Conservation (phyloP, 2,329 filamentous ascomycete genomes). For the Chaetothyriales sp. region DNA sequence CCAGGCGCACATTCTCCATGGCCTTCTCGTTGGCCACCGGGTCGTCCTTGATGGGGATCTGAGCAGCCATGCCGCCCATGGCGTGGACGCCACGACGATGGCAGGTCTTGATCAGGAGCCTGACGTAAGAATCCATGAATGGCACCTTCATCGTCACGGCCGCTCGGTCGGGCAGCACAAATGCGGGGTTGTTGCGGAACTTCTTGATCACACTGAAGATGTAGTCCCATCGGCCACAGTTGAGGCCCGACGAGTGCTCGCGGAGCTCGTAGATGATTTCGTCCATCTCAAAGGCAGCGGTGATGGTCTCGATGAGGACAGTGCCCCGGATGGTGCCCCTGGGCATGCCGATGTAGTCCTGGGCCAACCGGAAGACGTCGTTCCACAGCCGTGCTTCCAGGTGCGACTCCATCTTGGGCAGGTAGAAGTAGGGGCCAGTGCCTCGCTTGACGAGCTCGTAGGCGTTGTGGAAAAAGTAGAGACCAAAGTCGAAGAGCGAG, state of each 20-base stretch:
- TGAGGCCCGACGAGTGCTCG: constrained; percentile 88
- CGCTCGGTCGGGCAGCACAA: constrained; percentile 82
- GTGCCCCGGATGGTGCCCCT: constrained; percentile 89
- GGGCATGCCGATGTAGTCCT: constrained; percentile 81
- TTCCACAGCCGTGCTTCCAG: constrained; percentile 97
- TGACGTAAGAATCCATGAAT: constrained; percentile 97
- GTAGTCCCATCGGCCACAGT: constrained; percentile 99
- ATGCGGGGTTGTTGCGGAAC: constrained; percentile 87
- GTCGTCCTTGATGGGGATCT: constrained; percentile 97
- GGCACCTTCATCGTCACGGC: constrained; percentile 94
- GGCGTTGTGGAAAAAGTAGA: constrained; percentile 99
- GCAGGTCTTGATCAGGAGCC: constrained; percentile 95
- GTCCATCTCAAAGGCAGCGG: constrained; percentile 98
- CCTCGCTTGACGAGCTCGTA: constrained; percentile 73
- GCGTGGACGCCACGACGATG: constrained; percentile 94
- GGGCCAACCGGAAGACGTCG: constrained; percentile 87
- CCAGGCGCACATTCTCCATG: constrained; percentile 82
- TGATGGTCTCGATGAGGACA: constrained; percentile 93
- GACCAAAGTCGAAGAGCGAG: constrained; percentile 87
- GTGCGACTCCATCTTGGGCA: constrained; percentile 96
- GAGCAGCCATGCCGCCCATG: constrained; percentile 96
- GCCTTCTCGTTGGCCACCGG: constrained; percentile 79
- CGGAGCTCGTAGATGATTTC: constrained; percentile 99
- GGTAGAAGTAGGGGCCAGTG: constrained; percentile 89
- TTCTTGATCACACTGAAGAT: constrained; percentile 99